Evolutionary conservation across 2,329 filamentous ascomycete genomes (phyloP), one percentile per base, ranked within the genome.

Genomic region (Fusarium bactridioides): DNA sequence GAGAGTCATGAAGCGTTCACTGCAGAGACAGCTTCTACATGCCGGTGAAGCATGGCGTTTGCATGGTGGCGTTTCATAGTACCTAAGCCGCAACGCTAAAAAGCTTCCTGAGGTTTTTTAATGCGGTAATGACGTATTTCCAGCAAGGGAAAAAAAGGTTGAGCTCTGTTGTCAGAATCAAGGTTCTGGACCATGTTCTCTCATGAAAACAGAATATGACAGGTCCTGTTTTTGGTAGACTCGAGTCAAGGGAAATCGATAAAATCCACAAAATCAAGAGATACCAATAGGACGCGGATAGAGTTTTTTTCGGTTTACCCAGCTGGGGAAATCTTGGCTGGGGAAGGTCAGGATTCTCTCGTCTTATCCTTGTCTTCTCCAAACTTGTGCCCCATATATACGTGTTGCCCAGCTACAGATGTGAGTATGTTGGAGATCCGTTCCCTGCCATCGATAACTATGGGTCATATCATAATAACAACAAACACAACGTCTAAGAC

Each of bases 51-150:
- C 57, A 65, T 68, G 61, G 69, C 54, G 51, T 51, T 43, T 47
- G 61, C 61, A 61, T 64, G 65, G 70, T 73, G 70, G 70, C 70
- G 56, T 70, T 63, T 48, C 44, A 54, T 47, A 63, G 62, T 35
- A 58, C 61, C 70, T 57, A 59, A 57, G 31, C 33, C 60, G 37
- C 31, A 50, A 41, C 64, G 68, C 73, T 75, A 74, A 72, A 53
- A 62, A 43, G 43, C 38, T 56, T 54, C 50, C 62, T 59, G 43
- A 56, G 33, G 45, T 41, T 56, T 53, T 67, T 63, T 63, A 31
- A 47, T 57, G 53, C 58, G 64, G 64, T 35, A 53, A 76, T 76
- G 74, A 76, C 74, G 74, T 77, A 71, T 73, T 76, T 48, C 48
- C 53, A 59, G 55, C 47, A 18, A 37, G 19, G 19, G 29, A 4